Conservation (phyloP, 257 asterid genomes). For the Handroanthus guayacan region DNA sequence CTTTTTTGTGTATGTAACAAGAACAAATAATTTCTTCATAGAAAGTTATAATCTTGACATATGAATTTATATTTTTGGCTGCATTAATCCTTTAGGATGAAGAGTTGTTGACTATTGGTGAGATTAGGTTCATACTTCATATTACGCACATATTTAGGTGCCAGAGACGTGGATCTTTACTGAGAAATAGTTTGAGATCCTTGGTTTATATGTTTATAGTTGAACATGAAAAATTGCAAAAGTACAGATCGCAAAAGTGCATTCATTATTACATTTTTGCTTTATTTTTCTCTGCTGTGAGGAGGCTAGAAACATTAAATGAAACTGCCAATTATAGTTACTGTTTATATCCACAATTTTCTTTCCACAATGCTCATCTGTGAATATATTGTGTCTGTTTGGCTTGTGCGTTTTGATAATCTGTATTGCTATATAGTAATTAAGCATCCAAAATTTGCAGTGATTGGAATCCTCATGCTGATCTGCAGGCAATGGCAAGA, state of each 20-base stretch:
- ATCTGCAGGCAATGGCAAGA: conserved; percentile 99
- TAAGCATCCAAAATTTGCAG: conserved; percentile 57
- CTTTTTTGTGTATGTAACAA: neutral
- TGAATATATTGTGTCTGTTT: conserved; percentile 20
- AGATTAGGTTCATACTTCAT: neutral
- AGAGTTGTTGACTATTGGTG: neutral
- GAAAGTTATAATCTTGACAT: too few species aligned
- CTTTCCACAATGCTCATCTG: neutral
- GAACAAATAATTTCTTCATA: too few species aligned
- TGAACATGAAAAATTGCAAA: too few species aligned
- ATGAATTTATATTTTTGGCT: neutral
- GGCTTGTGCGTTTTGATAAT: conserved; percentile 24
- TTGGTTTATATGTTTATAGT: too few species aligned
- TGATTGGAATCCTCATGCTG: conserved; percentile 99
- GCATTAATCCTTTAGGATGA: conserved; percentile 1
- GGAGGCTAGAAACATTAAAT: neutral
- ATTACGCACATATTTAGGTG: conserved; percentile 1
- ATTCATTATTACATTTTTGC: neutral
- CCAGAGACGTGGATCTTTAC: conserved; percentile 9
- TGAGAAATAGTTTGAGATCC: neutral
- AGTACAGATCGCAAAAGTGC: conserved; percentile 7
- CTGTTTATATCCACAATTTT: conserved; percentile 1
- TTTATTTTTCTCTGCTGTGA: conserved; percentile 4
- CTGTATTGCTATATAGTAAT: conserved; percentile 30
- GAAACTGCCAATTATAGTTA: neutral